Base-by-base conservation (phyloP, 495 filamentous ascomycete species). In the Poronia punctata region DNA sequence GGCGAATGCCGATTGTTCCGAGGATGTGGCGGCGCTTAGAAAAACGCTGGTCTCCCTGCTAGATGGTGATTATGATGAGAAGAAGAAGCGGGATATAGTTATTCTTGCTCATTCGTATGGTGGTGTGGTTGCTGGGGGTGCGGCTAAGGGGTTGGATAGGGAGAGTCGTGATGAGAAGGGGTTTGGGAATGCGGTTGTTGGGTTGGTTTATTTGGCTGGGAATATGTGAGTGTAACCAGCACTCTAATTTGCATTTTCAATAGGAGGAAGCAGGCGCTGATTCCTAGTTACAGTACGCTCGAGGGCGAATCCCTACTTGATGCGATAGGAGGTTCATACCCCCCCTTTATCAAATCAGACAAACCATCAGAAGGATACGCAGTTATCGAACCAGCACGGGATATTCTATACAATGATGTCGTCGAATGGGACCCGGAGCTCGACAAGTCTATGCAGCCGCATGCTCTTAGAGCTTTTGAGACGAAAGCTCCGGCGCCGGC, bases 61-160 rank as follows among this genome's bases (percentile, higher is more conserved):
- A 12, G 39, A 42, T 14, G n/a, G n/a, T n/a, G n/a, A n/a, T n/a
- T n/a, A n/a, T n/a, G n/a, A n/a, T n/a, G n/a, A n/a, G 24, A 7
- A 27, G 24, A 29, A 43, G 10, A n/a, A 36, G 16, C 24, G 9
- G 1, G 33, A 43, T 37, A 11, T 43, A 0, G 32, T 43, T 2
- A 23, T 43, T 20, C 32, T 43, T 14, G 40, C 40, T 4, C 40
- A 43, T 19, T 43, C 40, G 7, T 43, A 36, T 30, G 40, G 40
- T 4, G 40, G 40, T 21, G 24, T 36, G 7, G 40, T 43, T 12
- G 40, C 32, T 6, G 40, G 32, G 4, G 32, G 40, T 4, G 40
- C 40, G 4, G 40, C 40, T 7, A 43, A 43, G n/a, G 33, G 18
- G 4, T 33, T 43, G 16, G 40, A 43, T 16, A 37, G 8, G 20